Evolutionary conservation across 2,329 filamentous ascomycete species (phyloP).

Genomic region (Colletotrichum shisoi): DNA sequence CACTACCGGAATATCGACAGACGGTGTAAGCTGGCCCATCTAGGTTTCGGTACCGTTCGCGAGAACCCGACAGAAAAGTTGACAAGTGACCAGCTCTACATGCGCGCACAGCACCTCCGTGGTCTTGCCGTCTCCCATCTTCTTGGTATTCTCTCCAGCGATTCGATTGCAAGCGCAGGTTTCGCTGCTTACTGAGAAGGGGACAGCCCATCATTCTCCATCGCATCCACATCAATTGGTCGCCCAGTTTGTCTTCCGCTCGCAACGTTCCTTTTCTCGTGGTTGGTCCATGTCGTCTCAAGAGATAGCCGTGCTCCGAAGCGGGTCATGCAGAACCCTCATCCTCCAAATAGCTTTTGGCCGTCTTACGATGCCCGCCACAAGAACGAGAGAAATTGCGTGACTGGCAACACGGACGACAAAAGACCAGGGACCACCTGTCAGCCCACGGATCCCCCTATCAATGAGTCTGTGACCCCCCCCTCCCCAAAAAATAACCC

Average conservation of each 20-base stretch:
- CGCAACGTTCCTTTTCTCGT: conserved; percentile 5
- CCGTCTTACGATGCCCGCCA: conserved; percentile 18
- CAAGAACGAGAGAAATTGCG: not conserved
- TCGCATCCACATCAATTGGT: too few species aligned
- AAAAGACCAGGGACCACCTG: conserved; percentile 3
- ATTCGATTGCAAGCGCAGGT: too few species aligned
- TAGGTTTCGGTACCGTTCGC: conserved; percentile 26
- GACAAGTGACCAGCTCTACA: conserved; percentile 33
- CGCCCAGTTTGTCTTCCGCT: not conserved
- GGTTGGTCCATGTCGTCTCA: conserved; percentile 13
- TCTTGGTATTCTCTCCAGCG: too few species aligned
- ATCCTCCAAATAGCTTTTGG: not conserved
- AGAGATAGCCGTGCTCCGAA: not conserved
- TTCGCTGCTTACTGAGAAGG: too few species aligned
- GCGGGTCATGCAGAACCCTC: conserved; percentile 6
- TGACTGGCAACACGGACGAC: conserved; percentile 10
- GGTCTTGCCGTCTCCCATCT: not conserved
- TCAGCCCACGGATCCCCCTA: not conserved
- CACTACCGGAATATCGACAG: conserved; percentile 17
- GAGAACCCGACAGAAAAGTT: conserved; percentile 27
- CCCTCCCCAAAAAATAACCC: not conserved
- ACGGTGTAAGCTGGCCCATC: conserved; percentile 10
- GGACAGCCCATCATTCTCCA: too few species aligned
- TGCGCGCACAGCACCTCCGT: conserved; percentile 20
- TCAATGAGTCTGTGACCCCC: not conserved